Evolutionary conservation across 805 yeast genomes (phyloP), one percentile per base, ranked within the genome.

Genomic region (Ogataea trehalophila): DNA sequence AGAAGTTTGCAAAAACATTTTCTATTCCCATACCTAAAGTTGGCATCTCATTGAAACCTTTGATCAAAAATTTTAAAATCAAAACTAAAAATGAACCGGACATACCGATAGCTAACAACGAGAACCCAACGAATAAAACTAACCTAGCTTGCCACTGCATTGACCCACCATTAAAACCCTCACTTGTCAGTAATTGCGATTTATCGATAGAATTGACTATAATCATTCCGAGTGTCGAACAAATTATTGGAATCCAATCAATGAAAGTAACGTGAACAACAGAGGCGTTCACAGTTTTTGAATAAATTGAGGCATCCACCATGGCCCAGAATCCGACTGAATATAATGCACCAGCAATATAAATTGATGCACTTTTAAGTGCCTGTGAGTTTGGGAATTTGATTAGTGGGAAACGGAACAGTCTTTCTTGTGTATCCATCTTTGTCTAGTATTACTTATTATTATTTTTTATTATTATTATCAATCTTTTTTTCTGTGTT

Each of bases 71-170:
- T 64, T 92, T 87, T 56, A 94, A 73, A 42, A 91, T 86, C 52
- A 94, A 75, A 16, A 94, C 95, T 61, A 90, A 88, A 56, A 94
- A 79, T 2, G 94, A 83, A 1, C 98, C 98, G 17, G 96, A 89
- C 50, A 94, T 70, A 0, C 99, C 98, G 46, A 97, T 94, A 1
- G 98, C 96, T 47, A 94, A 74, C 41, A 92, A 73, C 4, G 97
- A 86, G 66, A 94, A 94, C 8, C 99, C 99, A 57, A 89, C 72
- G 63, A 94, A 94, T 46, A 94, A 73, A 15, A 95, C 83, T 35
- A 91, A 82, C 58, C 97, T 77, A 15, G 97, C 97, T 53, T 91
- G 95, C 96, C 97, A 91, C 37, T 91, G 88, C 45, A 87, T 83
- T 14, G 78, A 62, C 39, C 68, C 63, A 42, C 66, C 51, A 11